A percentile compares a stretch with the other conserved stretches of the same genome.
Conservation (phyloP, 371 early-diverging fungal species). For the Apophysomyces ossiformis region DNA sequence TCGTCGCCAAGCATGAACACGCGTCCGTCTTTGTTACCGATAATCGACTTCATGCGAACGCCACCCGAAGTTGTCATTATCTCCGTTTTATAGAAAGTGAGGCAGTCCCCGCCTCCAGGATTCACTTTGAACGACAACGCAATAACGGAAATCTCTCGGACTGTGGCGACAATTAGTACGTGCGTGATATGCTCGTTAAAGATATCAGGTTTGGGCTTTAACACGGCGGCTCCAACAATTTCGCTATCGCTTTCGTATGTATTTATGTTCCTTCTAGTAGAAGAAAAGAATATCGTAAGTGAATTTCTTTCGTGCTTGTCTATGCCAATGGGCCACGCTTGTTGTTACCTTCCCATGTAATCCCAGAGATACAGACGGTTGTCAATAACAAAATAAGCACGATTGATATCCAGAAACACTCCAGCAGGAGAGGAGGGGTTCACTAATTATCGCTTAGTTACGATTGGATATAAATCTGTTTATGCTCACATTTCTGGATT, state of each 20-base stretch:
- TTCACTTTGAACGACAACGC: slow-evolving; percentile 59
- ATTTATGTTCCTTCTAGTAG: slow-evolving; percentile 60
- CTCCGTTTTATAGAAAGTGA: slow-evolving; percentile 71
- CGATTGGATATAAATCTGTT: neutral
- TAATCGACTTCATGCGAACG: slow-evolving; percentile 75
- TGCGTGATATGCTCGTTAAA: slow-evolving; percentile 83
- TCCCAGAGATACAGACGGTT: slow-evolving; percentile 88
- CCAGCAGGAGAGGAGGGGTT: slow-evolving; percentile 35
- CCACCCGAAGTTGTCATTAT: slow-evolving; percentile 78
- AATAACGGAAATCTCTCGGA: slow-evolving; percentile 79
- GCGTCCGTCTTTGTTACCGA: slow-evolving; percentile 79
- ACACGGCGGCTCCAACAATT: slow-evolving; percentile 83
- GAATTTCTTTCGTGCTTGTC: too few species aligned
- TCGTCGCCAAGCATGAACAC: slow-evolving; percentile 89
- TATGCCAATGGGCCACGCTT: neutral
- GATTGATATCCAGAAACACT: slow-evolving; percentile 74
- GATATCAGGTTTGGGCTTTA: slow-evolving; percentile 72
- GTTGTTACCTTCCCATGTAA: slow-evolving; percentile 65
- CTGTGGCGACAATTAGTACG: slow-evolving; percentile 85
- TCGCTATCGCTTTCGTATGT: slow-evolving; percentile 84
- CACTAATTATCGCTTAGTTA: slow-evolving; percentile 18
- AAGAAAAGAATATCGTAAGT: neutral
- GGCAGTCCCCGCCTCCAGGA: slow-evolving; percentile 23
- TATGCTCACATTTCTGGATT: slow-evolving; percentile 22
- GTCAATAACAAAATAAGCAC: slow-evolving; percentile 90